Evolutionary conservation across 2,329 filamentous ascomycete genomes (phyloP).

Genomic region (Aspergillus phoenicis): DNA sequence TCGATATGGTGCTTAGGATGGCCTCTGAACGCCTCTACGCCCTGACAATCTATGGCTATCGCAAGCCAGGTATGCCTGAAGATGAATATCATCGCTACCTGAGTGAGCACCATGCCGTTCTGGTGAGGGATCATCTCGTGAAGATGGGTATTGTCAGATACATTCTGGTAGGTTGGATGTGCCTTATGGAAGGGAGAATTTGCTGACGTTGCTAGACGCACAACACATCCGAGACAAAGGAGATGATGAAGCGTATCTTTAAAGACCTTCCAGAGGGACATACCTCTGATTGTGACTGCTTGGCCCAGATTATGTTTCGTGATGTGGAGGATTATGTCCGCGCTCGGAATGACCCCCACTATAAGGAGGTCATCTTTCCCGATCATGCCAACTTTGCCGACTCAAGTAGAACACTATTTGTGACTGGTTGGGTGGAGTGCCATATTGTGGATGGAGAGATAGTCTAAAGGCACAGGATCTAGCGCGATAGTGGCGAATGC

Average conservation of each 20-base stretch:
- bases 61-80: slow-evolving; percentile 8
- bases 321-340: slow-evolving; percentile 12
- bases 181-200: neutral
- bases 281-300: slow-evolving; percentile 9
- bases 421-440: slow-evolving; percentile 9
- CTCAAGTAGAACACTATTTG: neutral
- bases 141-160: slow-evolving; percentile 6
- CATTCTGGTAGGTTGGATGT: neutral
- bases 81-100: slow-evolving; percentile 13
- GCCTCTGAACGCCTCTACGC: slow-evolving; percentile 1
- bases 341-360: slow-evolving; percentile 8
- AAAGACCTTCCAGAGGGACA: neutral
- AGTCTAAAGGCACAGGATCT: neutral
- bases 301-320: slow-evolving; percentile 4
- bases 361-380: slow-evolving; percentile 9
- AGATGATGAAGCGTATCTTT: neutral
- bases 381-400: slow-evolving; percentile 11
- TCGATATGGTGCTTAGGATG: neutral
- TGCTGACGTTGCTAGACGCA: slow-evolving; percentile 5
- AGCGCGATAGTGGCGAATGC: neutral
- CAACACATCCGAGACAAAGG: slow-evolving; percentile 7
- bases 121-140: slow-evolving; percentile 6
- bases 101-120: slow-evolving; percentile 5
- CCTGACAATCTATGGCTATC: slow-evolving; percentile 3
- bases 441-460: neutral